Percentiles rank a stretch among this genome's conserved stretches.
Conservation (phyloP, 202 grass and related monocot species). For the Alloteropsis angusta region DNA sequence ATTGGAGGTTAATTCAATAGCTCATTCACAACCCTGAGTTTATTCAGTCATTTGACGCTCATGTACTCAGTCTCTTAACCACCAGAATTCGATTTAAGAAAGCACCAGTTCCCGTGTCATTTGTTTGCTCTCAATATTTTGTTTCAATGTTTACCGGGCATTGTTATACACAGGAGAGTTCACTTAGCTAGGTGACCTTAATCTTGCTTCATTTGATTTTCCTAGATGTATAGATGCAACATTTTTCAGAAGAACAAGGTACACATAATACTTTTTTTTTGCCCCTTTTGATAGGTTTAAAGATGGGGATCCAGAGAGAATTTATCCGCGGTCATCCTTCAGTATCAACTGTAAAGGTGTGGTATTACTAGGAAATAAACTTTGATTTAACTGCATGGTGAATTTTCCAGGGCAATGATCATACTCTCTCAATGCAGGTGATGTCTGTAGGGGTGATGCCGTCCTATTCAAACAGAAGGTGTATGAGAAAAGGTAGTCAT, state of each 20-base stretch:
- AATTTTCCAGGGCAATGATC: neutral
- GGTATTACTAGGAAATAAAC: neutral
- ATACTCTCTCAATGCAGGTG: constrained; percentile 34
- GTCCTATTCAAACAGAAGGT: constrained; percentile 70
- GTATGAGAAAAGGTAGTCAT: constrained; percentile 33
- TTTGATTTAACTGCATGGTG: neutral
- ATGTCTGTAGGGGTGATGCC: constrained; percentile 62
- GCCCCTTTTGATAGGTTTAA: constrained; percentile 34
- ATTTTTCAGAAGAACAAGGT: neutral
- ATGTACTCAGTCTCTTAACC: neutral
- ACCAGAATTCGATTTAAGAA: neutral
- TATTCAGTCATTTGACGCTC: neutral
- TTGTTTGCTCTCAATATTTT: constrained; percentile 1
- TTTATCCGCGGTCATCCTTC: constrained; percentile 65
- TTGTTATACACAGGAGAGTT: neutral
- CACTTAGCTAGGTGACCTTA: neutral
- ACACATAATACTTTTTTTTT: neutral
- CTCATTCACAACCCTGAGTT: neutral
- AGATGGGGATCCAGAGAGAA: constrained; percentile 43
- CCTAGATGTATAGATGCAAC: neutral
- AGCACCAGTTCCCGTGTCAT: neutral
- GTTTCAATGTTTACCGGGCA: neutral
- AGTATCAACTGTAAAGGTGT: constrained; percentile 63
- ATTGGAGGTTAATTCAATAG: constrained; percentile 43
- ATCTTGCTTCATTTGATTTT: neutral